These are phyloP conservation scores for Raddia guianensis DNA, from an alignment of 176 grass and related monocot genomes.

Conservation along the genomic window DNA sequence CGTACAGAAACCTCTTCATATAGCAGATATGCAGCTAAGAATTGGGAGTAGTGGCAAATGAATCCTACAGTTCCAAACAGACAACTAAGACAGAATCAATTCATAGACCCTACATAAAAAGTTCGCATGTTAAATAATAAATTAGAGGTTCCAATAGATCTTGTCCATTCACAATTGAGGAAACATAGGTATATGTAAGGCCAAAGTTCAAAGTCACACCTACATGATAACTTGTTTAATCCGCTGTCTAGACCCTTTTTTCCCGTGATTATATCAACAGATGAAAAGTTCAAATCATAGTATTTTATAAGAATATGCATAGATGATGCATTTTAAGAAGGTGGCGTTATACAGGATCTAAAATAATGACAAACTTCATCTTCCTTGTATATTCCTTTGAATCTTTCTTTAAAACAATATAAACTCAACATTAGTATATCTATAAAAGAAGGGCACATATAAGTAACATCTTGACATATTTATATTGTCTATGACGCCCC, in stretches of 20 bases:
- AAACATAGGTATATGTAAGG: neutral
- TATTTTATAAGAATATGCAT: neutral
- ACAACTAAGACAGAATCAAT: neutral
- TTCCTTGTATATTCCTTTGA: neutral
- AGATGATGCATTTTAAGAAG: neutral
- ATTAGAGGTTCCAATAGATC: neutral
- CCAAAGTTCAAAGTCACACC: neutral
- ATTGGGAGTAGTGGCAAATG: neutral
- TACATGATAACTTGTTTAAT: neutral
- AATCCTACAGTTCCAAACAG: neutral
- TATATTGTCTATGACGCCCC: neutral
- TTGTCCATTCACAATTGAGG: neutral
- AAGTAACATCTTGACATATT: neutral
- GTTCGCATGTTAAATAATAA: neutral
- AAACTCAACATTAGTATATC: neutral
- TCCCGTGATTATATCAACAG: neutral
- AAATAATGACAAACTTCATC: neutral
- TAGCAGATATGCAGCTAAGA: neutral
- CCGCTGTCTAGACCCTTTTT: neutral
- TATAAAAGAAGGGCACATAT: neutral
- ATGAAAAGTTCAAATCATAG: neutral
- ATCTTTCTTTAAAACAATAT: neutral
- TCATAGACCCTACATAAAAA: neutral
- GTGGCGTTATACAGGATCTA: neutral
- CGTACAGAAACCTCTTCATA: neutral